Conservation (phyloP, 2,329 filamentous ascomycete species). For the Alternaria longipes region DNA sequence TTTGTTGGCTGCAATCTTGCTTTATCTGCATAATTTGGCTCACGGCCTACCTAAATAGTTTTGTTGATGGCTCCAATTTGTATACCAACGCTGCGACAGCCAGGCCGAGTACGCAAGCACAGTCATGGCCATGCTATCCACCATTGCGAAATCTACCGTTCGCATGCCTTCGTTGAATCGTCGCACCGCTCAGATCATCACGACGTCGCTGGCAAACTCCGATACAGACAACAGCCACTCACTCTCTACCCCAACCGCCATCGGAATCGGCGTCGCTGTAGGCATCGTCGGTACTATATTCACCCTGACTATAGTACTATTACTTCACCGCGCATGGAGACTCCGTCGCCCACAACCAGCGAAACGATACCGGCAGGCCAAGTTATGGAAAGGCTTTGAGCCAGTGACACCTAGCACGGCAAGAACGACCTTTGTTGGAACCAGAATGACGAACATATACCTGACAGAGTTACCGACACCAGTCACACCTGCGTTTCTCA, state of each 20-base stretch:
- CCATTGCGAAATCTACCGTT: neutral
- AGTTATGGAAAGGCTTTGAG: constrained; percentile 31
- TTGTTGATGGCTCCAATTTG: neutral
- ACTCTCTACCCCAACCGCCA: constrained; percentile 21
- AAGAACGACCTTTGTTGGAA: constrained; percentile 11
- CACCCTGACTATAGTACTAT: constrained; percentile 10
- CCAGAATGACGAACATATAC: constrained; percentile 19
- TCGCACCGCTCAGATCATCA: neutral
- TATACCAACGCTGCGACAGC: neutral
- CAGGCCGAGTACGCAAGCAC: neutral
- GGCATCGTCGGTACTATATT: constrained; percentile 20
- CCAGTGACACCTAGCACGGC: constrained; percentile 22
- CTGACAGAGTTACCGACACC: constrained; percentile 23
- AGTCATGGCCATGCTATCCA: neutral
- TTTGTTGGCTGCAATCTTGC: neutral
- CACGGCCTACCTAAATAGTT: neutral
- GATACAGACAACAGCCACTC: neutral
- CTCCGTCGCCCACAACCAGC: constrained; percentile 7
- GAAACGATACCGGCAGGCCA: constrained; percentile 21
- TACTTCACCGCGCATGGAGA: constrained; percentile 22
- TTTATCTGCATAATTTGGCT: neutral
- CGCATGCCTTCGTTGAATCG: neutral
- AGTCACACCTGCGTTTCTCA: constrained; percentile 14
- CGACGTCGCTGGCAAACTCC: neutral
- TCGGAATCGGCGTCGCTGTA: constrained; percentile 28